phyloP scores from a whole-genome alignment of 2,329 filamentous ascomycete genomes.

The Aspergillus neoniger region DNA sequence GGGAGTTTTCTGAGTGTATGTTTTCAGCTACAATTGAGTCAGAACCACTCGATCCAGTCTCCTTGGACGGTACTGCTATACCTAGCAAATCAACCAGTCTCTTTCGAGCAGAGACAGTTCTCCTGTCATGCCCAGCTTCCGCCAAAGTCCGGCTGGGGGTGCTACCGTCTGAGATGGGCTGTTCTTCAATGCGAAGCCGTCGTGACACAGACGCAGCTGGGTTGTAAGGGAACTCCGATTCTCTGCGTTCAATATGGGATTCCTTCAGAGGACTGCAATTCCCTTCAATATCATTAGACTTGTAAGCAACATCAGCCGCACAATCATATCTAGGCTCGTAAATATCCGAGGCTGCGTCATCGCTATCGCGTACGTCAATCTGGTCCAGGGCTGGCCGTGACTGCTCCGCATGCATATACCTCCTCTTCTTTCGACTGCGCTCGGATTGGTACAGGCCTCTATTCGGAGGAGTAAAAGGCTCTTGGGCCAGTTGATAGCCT shows the following conservation, averaged over 20 bases:
- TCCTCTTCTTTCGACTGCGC: neutral
- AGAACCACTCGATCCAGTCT: neutral
- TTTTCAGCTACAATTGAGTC: neutral
- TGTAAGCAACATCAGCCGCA: neutral
- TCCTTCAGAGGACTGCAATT: neutral
- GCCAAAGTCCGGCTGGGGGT: neutral
- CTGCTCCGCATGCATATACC: neutral
- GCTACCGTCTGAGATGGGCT: neutral
- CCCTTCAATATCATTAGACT: neutral
- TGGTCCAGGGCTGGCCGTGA: neutral
- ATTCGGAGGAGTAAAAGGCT: neutral
- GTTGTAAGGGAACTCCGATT: neutral
- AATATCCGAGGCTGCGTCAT: neutral
- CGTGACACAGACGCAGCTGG: neutral
- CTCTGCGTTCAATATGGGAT: neutral
- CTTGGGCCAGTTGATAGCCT: neutral
- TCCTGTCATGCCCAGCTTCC: neutral
- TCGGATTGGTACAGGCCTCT: neutral
- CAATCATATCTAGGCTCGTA: neutral
- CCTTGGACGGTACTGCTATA: conserved; percentile 13
- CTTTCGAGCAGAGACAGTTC: conserved; percentile 26
- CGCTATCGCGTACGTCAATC: neutral
- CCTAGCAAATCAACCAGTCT: conserved; percentile 40
- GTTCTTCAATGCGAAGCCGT: neutral
- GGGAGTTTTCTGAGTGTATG: neutral